Percentiles rank a stretch among this genome's conserved stretches.
Conservation (phyloP, 768 basidiomycete species). For the Termitomyces heimii region DNA sequence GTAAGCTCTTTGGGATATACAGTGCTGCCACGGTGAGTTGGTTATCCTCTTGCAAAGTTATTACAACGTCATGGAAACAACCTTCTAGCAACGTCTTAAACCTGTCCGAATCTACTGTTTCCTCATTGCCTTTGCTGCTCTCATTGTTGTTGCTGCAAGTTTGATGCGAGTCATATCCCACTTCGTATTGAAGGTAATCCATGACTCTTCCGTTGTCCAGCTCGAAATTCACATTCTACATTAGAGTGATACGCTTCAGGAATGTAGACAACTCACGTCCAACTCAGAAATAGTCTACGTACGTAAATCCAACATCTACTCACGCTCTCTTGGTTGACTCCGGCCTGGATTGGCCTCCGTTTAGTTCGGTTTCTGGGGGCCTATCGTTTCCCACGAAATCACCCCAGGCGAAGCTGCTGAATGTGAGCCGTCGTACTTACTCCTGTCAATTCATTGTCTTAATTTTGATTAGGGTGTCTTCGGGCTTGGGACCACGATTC, state of each 20-base stretch:
- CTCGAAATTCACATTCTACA: neutral
- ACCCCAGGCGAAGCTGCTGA: conserved; percentile 30
- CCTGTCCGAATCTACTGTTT: conserved; percentile 54
- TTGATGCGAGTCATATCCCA: conserved; percentile 57
- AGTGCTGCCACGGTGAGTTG: conserved; percentile 45
- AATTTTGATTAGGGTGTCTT: conserved; percentile 49
- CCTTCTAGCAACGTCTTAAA: conserved; percentile 45
- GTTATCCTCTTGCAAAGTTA: no score
- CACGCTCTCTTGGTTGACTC: neutral
- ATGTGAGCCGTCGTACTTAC: conserved; percentile 32
- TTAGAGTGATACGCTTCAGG: conserved; percentile 51
- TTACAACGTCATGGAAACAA: neutral
- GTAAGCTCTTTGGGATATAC: conserved; percentile 41
- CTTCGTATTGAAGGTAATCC: conserved; percentile 58
- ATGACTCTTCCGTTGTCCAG: neutral
- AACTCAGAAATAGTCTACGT: conserved; percentile 31
- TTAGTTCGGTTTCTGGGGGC: conserved; percentile 54
- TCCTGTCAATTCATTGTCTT: neutral
- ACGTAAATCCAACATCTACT: conserved; percentile 6
- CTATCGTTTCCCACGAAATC: conserved; percentile 25
- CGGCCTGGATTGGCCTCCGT: neutral
- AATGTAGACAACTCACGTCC: conserved; percentile 41
- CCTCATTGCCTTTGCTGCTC: conserved; percentile 37
- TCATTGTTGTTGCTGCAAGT: conserved; percentile 46
- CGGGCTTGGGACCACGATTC: conserved; percentile 57